Percentiles rank a stretch among this genome's conserved stretches.
Conservation (phyloP, 2,329 filamentous ascomycete species). For the Fusarium incarnatum region DNA sequence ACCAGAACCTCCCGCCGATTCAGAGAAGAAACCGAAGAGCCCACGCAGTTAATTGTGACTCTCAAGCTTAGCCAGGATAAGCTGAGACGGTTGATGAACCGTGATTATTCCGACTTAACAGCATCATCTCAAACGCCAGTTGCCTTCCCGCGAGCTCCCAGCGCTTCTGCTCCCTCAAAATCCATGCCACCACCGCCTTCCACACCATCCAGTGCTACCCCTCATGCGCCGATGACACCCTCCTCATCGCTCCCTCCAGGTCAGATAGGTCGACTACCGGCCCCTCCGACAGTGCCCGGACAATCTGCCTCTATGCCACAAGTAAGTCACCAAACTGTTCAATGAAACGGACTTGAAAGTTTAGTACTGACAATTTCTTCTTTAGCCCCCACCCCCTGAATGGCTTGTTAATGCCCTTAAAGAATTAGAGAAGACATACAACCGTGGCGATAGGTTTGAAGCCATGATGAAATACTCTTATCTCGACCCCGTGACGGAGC, state of each 20-base stretch:
- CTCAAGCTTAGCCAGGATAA: slow-evolving; percentile 79
- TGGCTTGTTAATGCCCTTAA: slow-evolving; percentile 85
- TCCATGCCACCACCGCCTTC: slow-evolving; percentile 55
- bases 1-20: slow-evolving; percentile 73
- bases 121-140: slow-evolving; percentile 53
- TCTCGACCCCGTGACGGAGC: slow-evolving; percentile 77
- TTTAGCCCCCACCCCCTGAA: slow-evolving; percentile 82
- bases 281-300: slow-evolving; percentile 69
- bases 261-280: slow-evolving; percentile 75
- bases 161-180: slow-evolving; percentile 47
- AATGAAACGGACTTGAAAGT: slow-evolving; percentile 9
- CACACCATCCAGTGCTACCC: slow-evolving; percentile 52
- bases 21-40: slow-evolving; percentile 84
- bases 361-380: slow-evolving; percentile 35
- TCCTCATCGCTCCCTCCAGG: slow-evolving; percentile 60
- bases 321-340: slow-evolving; percentile 62
- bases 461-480: slow-evolving; percentile 90
- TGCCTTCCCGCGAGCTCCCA: slow-evolving; percentile 49
- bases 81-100: slow-evolving; percentile 73
- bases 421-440: slow-evolving; percentile 76
- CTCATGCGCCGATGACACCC: slow-evolving; percentile 50
- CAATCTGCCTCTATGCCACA: slow-evolving; percentile 64
- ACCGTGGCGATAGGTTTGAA: slow-evolving; percentile 83
- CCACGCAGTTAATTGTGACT: slow-evolving; percentile 76
- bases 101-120: slow-evolving; percentile 58